Conservation (phyloP, 1,284 basidiomycete genomes). For the Ustilago curta region DNA sequence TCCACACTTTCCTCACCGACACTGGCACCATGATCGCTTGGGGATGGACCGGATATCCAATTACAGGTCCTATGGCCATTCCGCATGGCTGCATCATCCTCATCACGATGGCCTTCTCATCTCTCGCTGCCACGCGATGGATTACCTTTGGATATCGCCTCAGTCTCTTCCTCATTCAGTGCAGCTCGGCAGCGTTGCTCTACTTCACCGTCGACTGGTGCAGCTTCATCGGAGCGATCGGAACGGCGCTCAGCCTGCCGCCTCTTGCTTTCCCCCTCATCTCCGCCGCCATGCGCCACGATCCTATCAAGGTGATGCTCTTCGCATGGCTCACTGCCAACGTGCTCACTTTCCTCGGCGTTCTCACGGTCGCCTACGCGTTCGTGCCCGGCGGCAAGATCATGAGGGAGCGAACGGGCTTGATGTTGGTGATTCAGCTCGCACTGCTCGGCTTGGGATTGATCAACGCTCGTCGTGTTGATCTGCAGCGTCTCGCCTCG, state of each 20-base stretch:
- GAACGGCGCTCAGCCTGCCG: constrained; percentile 76
- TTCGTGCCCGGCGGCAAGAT: constrained; percentile 87
- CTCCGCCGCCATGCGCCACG: constrained; percentile 51
- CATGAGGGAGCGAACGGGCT: constrained; percentile 83
- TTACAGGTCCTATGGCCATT: constrained; percentile 75
- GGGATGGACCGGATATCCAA: constrained; percentile 90
- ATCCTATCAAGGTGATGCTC: constrained; percentile 58
- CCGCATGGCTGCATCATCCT: constrained; percentile 74
- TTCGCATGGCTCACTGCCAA: constrained; percentile 57
- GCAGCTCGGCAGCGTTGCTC: constrained; percentile 73
- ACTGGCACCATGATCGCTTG: constrained; percentile 86
- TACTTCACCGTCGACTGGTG: constrained; percentile 75
- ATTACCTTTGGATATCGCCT: constrained; percentile 32
- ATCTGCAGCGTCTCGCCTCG: constrained; percentile 14
- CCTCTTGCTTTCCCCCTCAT: constrained; percentile 48
- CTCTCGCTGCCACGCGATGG: constrained; percentile 71
- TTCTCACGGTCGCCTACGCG: constrained; percentile 89
- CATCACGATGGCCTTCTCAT: constrained; percentile 52
- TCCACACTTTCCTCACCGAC: constrained; percentile 84
- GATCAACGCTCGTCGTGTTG: constrained; percentile 32
- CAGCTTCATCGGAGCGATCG: constrained; percentile 80
- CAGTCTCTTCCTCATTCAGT: constrained; percentile 35
- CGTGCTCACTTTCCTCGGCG: constrained; percentile 60
- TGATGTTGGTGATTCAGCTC: constrained; percentile 42
- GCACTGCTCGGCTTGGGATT: constrained; percentile 38